Base-by-base conservation (phyloP, 495 filamentous ascomycete species). In the Penicillium antarcticum region DNA sequence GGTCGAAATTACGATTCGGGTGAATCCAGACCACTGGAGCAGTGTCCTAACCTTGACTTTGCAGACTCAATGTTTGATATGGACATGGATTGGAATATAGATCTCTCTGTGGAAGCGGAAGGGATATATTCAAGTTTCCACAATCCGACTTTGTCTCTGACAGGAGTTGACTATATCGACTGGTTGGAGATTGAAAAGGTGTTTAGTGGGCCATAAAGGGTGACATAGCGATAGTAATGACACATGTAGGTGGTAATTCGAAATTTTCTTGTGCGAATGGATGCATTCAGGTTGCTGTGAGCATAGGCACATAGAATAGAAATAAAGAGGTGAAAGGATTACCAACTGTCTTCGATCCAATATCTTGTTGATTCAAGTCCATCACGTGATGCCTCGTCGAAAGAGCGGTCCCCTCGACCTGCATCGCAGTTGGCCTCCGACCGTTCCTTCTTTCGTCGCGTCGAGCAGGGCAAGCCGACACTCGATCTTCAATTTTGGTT, bases 131-230 rank as follows among this genome's bases (percentile, higher is more conserved):
- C 52, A 4, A 62, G 60, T 32, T 62, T 62, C 38, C 45, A 56
- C 21, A 50, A 55, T 51, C 60, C 60, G 4, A 56, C 52, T 10
- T 31, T 62, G 9, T 53, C 60, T 8, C 35, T 62, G 43, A 62
- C 60, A 0, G 56, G 60, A 2, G 56, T 62, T 3, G 56, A 59
- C 42, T 48, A 62, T 29, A 54, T 46, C 35, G 60, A 62, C 26
- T 62, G 60, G 60, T 23, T 54, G 19, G 60, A 62, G 50, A 55
- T 60, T 44, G 60, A 62, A 32, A 62, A 62, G 17, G 29, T 62
- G 4, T 51, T 60, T 18, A 46, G 48, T 19, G 52, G 52, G 13
- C 44, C 51, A 48, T 41, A 23, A 29, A 29, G 2, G 6, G 21
- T 23, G 21, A 23, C 2, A 4, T 23, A 23, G 6, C 21, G 21